Evolutionary conservation across 805 yeast genomes (phyloP), one percentile per base, ranked within the genome.

Genomic region (Ogataea paraovalis): DNA sequence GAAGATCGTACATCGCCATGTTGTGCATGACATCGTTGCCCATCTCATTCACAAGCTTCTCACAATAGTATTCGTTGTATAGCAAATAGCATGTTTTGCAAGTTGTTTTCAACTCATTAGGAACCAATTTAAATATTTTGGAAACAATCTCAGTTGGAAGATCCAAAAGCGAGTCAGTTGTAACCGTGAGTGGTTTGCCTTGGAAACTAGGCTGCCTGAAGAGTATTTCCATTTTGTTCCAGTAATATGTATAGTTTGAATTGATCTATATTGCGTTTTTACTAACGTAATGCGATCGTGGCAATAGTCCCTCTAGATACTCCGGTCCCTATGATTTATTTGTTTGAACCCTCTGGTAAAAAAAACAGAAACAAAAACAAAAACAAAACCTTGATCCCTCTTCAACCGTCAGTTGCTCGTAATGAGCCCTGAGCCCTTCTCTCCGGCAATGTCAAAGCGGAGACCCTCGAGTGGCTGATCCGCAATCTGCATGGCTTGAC

Each of bases 11-110:
- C 40, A 52, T 48, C 1, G 60, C 58, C 14, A 66, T 54, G 27
- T 49, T 50, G 27, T 55, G 48, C 1, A 60, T 30, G 13, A 60
- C 55, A 40, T 56, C 56, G 5, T 53, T 46, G 1, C 68, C 68
- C 48, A 61, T 56, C 18, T 66, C 62, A 19, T 64, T 64, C 5
- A 53, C 55, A 41, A 77, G 52, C 9, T 58, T 49, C 25, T 72
- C 68, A 53, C 71, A 70, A 56, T 68, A 76, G 16, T 72, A 52
- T 43, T 76, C 76, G 57, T 82, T 82, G 63, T 79, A 72, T 42
- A 80, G 60, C 3, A 68, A 54, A 53, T 74, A 79, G 55, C 75
- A 78, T 18, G 52, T 44, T 40, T 52, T 56, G 40, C 67, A 66
- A 13, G 69, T 64, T 13, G 44, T 25, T 43, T 55, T 60, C 23